A percentile compares a stretch with the other conserved stretches of the same genome.
Conservation (phyloP, 2,329 filamentous ascomycete genomes). For the Ophidiomyces ophidiicola region DNA sequence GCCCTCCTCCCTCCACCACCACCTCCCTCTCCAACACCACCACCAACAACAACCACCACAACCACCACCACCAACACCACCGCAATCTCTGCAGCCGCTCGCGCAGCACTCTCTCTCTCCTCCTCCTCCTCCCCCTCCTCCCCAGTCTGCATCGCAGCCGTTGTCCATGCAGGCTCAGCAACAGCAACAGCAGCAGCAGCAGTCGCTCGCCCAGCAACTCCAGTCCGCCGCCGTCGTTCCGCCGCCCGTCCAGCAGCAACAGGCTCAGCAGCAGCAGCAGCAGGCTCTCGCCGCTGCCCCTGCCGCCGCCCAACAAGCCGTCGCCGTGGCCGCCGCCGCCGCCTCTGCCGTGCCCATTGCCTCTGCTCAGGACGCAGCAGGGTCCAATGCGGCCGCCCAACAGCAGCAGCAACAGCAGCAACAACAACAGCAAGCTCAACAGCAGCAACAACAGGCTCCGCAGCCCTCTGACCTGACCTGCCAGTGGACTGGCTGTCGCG, state of each 20-base stretch:
- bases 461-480: conserved; percentile 36
- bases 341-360: conserved; percentile 1
- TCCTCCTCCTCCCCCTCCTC: conserved; percentile 16
- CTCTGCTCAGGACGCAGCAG: conserved; percentile 1
- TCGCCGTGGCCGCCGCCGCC: conserved; percentile 9
- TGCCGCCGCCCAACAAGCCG: conserved; percentile 4
- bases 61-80: too few species aligned
- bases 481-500: conserved; percentile 52
- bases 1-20: too few species aligned
- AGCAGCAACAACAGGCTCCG: conserved; percentile 16
- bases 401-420: conserved; percentile 12
- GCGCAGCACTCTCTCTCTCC: conserved; percentile 8
- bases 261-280: conserved; percentile 4
- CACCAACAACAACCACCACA: too few species aligned
- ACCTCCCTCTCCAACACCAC: too few species aligned
- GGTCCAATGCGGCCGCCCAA: not conserved
- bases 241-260: conserved; percentile 11
- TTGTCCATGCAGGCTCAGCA: conserved; percentile 20
- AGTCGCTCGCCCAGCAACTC: conserved; percentile 11
- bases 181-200: conserved; percentile 17
- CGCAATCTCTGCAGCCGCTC: too few species aligned
- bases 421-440: conserved; percentile 14
- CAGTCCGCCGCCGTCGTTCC: conserved; percentile 7
- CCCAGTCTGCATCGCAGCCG: conserved; percentile 19
- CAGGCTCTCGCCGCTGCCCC: conserved; percentile 4